Percentiles rank a stretch among this genome's conserved stretches.
Evolutionary conservation across 768 basidiomycete species (phyloP).

Genomic region (Tricholoma matsutake): DNA sequence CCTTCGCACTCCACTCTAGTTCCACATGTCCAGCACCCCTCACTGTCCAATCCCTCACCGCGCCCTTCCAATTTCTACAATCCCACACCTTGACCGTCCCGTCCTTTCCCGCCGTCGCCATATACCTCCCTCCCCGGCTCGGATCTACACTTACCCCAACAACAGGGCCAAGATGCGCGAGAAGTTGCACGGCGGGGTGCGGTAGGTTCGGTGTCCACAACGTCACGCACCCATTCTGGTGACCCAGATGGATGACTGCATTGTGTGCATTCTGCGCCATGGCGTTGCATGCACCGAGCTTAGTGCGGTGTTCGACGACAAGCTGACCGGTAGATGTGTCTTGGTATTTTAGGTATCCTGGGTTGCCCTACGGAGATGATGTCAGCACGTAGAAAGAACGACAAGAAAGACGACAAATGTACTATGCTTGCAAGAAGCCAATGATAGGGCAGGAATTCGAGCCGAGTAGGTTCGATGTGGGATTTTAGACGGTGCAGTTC

Average conservation of each 20-base stretch:
- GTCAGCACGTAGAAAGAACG: not conserved
- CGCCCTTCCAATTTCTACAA: slow-evolving; percentile 91
- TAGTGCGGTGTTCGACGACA: slow-evolving; percentile 84
- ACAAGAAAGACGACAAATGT: slow-evolving; percentile 27
- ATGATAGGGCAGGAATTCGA: slow-evolving; percentile 94
- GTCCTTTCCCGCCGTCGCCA: slow-evolving; percentile 88
- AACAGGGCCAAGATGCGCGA: slow-evolving; percentile 89
- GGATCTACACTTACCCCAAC: slow-evolving; percentile 80
- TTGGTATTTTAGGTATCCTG: slow-evolving; percentile 93
- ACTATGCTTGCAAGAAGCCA: slow-evolving; percentile 89
- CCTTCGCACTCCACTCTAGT: slow-evolving; percentile 84
- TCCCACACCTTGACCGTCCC: slow-evolving; percentile 96
- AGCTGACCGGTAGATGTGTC: slow-evolving; percentile 93
- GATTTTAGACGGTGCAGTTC: slow-evolving; percentile 84
- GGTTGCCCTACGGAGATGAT: slow-evolving; percentile 56
- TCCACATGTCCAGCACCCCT: slow-evolving; percentile 63
- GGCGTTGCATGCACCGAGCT: slow-evolving; percentile 77
- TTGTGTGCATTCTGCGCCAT: slow-evolving; percentile 93
- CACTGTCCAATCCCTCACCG: slow-evolving; percentile 72
- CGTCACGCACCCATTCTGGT: slow-evolving; percentile 93
- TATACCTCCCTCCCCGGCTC: slow-evolving; percentile 81
- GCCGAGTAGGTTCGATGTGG: slow-evolving; percentile 84
- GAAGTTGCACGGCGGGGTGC: slow-evolving; percentile 86
- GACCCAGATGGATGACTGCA: slow-evolving; percentile 92
- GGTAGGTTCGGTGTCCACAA: slow-evolving; percentile 96